phyloP scores from a whole-genome alignment of 106 monocot species.

The Allium sativum region DNA sequence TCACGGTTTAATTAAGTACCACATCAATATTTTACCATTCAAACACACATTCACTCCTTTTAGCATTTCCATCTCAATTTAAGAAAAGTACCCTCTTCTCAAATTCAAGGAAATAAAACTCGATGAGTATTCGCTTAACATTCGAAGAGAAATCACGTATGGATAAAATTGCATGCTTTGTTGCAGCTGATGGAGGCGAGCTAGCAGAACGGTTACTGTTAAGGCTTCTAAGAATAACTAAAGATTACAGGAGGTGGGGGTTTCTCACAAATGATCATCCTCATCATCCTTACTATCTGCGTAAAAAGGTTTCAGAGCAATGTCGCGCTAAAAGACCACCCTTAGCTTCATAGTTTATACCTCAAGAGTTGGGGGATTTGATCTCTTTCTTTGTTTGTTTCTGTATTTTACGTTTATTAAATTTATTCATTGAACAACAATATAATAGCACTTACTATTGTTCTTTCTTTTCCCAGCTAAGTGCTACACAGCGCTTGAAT shows the following conservation, averaged over 20 bases:
- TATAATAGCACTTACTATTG: no score
- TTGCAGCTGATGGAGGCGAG: constrained; percentile 30
- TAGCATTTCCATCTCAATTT: no score
- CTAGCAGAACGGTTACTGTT: constrained; percentile 29
- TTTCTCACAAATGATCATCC: constrained; percentile 48
- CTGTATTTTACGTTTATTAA: no score
- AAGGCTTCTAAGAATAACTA: constrained; percentile 29
- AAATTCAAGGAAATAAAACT: not conserved
- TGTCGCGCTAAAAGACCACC: constrained; percentile 19
- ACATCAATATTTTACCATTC: no score
- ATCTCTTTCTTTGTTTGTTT: no score
- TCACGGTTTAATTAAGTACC: no score
- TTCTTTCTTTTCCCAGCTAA: no score
- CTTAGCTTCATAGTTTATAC: not conserved
- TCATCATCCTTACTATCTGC: constrained; percentile 38
- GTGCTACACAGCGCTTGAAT: no score
- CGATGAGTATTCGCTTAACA: constrained; percentile 3
- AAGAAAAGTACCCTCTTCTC: no score
- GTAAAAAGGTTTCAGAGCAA: constrained; percentile 48
- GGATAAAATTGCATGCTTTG: constrained; percentile 34
- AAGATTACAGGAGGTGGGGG: constrained; percentile 48
- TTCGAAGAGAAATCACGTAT: constrained; percentile 30
- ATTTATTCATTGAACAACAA: no score
- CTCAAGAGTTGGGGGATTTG: no score
- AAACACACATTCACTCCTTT: no score